phyloP scores from a whole-genome alignment of 2,329 filamentous ascomycete species.

The Trichoderma aggressivum region DNA sequence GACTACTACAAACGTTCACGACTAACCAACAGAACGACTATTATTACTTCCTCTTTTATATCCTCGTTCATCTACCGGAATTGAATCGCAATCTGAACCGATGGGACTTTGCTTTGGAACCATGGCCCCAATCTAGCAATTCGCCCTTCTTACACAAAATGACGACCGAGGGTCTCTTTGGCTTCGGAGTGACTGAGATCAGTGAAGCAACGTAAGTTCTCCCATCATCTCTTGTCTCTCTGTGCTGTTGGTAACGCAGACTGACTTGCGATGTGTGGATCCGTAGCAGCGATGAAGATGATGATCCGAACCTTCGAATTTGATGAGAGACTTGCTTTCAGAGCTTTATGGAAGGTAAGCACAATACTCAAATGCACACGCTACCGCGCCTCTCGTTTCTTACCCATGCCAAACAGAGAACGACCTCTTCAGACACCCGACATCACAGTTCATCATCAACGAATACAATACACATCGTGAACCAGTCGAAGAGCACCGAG shows the following conservation, averaged over 20 bases:
- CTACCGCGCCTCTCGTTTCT: no score
- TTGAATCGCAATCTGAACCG: neutral
- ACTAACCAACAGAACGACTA: neutral
- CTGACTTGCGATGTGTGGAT: no score
- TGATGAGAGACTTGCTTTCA: neutral
- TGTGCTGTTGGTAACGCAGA: neutral
- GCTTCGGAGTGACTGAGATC: neutral
- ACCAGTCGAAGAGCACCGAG: no score
- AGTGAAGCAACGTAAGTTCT: neutral
- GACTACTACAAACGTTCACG: neutral
- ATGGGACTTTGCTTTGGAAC: neutral
- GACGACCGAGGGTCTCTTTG: neutral
- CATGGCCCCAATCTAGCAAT: no score
- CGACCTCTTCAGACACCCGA: no score
- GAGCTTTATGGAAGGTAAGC: neutral
- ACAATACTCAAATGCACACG: neutral
- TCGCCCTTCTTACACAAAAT: neutral
- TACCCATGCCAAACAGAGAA: no score
- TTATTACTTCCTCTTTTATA: neutral
- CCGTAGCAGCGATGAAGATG: no score
- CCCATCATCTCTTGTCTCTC: neutral
- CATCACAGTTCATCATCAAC: no score
- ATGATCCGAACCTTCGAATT: neutral
- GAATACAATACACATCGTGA: no score
- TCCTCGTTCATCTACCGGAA: neutral